These are phyloP conservation scores for Colletotrichum agaves DNA, from an alignment of 2,329 filamentous ascomycete genomes.

Conservation along the genomic window DNA sequence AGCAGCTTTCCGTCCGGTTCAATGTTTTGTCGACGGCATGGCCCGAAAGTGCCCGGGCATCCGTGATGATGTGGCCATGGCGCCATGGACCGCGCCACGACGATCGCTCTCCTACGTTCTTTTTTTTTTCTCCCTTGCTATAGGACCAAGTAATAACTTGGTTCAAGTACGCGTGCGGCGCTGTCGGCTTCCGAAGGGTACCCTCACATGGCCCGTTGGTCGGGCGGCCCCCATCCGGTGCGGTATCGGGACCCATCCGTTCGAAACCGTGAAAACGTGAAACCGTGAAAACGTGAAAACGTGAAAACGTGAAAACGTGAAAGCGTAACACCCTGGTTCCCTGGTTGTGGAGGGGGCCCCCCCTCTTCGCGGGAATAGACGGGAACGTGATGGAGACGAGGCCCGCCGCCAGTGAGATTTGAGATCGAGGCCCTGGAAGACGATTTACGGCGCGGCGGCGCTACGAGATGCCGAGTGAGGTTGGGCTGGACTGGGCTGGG, in stretches of 20 bases:
- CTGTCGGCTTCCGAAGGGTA: slow-evolving; percentile 15
- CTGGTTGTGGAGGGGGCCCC: slow-evolving; percentile 1
- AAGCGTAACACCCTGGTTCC: slow-evolving; percentile 8
- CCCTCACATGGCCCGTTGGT: neutral
- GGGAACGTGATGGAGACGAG: slow-evolving; percentile 8
- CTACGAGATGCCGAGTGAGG: neutral
- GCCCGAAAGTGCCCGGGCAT: slow-evolving; percentile 19
- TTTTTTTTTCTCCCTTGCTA: neutral
- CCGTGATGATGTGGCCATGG: slow-evolving; percentile 31
- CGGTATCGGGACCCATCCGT: slow-evolving; percentile 3
- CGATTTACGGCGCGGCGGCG: neutral
- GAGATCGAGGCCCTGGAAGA: neutral
- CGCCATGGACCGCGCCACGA: slow-evolving; percentile 18
- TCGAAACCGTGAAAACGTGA: too few species aligned
- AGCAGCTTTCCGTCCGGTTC: slow-evolving; percentile 22
- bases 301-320: slow-evolving; percentile 11
- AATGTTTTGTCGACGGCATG: neutral
- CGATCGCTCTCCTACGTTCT: neutral
- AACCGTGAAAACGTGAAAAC: slow-evolving; percentile 15
- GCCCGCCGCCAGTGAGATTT: neutral
- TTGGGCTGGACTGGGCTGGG: neutral
- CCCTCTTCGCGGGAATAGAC: slow-evolving; percentile 30
- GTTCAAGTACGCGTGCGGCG: neutral
- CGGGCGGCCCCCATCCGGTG: slow-evolving; percentile 2
- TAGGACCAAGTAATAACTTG: neutral